Evolutionary conservation across 192 early-diverging fungal genomes (phyloP).

Genomic region (Martensiomyces pterosporus): DNA sequence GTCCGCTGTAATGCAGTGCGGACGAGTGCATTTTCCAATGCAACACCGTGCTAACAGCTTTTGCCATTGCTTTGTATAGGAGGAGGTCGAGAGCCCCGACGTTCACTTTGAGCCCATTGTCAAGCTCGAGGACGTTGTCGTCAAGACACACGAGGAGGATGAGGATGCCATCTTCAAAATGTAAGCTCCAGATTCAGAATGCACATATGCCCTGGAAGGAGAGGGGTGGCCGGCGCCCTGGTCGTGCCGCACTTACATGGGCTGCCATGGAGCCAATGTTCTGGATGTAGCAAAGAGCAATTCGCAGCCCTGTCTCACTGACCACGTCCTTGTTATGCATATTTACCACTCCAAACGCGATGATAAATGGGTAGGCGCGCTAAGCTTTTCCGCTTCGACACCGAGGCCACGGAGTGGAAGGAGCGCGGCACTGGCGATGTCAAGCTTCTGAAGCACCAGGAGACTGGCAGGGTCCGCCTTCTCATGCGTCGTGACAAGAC

Average conservation of each 20-base stretch:
- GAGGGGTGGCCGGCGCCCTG: too few relatives aligned
- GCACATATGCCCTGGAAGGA: too few relatives aligned
- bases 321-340: neutral
- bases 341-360: neutral
- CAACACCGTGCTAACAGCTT: too few relatives aligned
- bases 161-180: constrained; percentile 88
- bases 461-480: constrained; percentile 83
- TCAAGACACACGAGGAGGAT: constrained; percentile 97
- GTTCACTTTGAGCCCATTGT: constrained; percentile 96
- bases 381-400: constrained; percentile 98
- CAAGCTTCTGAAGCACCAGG: constrained; percentile 92
- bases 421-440: constrained; percentile 98
- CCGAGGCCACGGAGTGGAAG: constrained; percentile 93
- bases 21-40: too few relatives aligned
- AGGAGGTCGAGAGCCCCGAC: constrained; percentile 75
- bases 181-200: constrained; percentile 60
- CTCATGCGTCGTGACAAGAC: constrained; percentile 99
- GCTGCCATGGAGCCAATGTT: too few relatives aligned
- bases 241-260: too few relatives aligned
- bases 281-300: too few relatives aligned
- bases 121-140: constrained; percentile 86
- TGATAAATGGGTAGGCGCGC: constrained; percentile 56
- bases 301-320: too few relatives aligned
- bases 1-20: too few relatives aligned
- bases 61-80: constrained; percentile 50